phyloP scores from a whole-genome alignment of 2,329 filamentous ascomycete species.

The Emergomyces pasteurianus region DNA sequence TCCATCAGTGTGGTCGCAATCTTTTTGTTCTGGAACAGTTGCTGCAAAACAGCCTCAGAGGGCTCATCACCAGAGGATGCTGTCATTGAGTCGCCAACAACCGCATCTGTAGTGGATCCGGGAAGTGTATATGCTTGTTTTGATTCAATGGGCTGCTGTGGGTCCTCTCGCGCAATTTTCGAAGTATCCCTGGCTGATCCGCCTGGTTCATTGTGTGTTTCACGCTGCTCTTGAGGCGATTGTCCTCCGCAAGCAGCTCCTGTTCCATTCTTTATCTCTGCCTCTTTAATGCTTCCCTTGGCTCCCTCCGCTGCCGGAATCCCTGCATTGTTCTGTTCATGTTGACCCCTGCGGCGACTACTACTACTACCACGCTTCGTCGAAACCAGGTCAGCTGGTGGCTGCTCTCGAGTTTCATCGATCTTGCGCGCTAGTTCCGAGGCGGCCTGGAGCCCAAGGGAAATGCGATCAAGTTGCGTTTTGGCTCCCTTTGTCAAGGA shows the following conservation, averaged over 20 bases:
- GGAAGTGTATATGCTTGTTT: background rate
- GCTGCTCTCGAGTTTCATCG: slow-evolving; percentile 31
- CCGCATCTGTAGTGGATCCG: background rate
- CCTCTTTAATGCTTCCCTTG: background rate
- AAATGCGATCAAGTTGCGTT: slow-evolving; percentile 48
- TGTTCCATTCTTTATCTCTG: background rate
- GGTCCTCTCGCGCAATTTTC: too few species aligned
- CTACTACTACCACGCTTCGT: background rate
- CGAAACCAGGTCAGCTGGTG: background rate
- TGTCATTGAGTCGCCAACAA: background rate
- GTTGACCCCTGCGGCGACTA: background rate
- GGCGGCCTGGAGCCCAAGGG: slow-evolving; percentile 49
- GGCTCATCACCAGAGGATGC: slow-evolving; percentile 29
- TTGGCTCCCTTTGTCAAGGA: slow-evolving; percentile 52
- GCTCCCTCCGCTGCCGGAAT: background rate
- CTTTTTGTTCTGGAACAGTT: slow-evolving; percentile 50
- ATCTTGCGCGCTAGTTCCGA: slow-evolving; percentile 47
- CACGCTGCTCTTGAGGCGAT: background rate
- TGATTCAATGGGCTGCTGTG: background rate
- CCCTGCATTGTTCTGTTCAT: background rate
- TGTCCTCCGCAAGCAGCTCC: background rate
- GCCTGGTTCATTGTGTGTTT: too few species aligned
- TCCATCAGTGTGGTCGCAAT: slow-evolving; percentile 45
- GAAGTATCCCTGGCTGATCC: background rate
- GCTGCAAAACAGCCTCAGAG: slow-evolving; percentile 47